These are phyloP conservation scores for Eucalyptus erythrocorys DNA, from an alignment of 345 rosid genomes.

Conservation along the genomic window DNA sequence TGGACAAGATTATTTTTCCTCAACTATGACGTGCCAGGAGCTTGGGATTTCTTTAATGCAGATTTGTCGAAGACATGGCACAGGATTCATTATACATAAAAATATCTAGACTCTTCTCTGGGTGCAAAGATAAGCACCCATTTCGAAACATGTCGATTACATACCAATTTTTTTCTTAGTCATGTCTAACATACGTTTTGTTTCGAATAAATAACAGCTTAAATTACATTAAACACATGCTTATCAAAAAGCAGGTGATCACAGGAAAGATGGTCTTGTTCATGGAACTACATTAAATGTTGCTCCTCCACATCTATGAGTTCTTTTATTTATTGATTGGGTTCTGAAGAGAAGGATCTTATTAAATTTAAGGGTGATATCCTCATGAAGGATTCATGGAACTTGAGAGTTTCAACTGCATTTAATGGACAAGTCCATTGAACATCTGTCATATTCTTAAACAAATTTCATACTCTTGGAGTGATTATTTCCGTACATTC, in stretches of 20 bases:
- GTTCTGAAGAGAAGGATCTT: neutral
- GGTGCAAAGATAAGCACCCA: neutral
- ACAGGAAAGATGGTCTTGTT: neutral
- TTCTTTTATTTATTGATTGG: neutral
- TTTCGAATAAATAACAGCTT: neutral
- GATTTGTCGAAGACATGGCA: neutral
- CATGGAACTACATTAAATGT: neutral
- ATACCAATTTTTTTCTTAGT: neutral
- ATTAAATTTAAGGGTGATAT: neutral
- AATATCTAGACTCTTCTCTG: neutral
- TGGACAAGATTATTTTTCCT: slow-evolving; percentile 47
- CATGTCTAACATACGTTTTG: neutral
- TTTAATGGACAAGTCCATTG: neutral
- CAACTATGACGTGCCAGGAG: neutral
- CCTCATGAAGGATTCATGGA: neutral
- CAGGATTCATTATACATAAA: neutral
- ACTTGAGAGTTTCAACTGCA: neutral
- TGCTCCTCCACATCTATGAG: neutral
- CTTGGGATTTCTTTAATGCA: neutral
- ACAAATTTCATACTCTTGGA: neutral
- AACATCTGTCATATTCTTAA: neutral
- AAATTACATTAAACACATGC: neutral
- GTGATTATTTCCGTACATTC: neutral
- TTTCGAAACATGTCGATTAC: neutral
- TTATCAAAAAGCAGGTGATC: neutral